Percentiles rank a stretch among this genome's conserved stretches.
Conservation (phyloP, 177 flowering plant species). For the Tripterygium wilfordii region DNA sequence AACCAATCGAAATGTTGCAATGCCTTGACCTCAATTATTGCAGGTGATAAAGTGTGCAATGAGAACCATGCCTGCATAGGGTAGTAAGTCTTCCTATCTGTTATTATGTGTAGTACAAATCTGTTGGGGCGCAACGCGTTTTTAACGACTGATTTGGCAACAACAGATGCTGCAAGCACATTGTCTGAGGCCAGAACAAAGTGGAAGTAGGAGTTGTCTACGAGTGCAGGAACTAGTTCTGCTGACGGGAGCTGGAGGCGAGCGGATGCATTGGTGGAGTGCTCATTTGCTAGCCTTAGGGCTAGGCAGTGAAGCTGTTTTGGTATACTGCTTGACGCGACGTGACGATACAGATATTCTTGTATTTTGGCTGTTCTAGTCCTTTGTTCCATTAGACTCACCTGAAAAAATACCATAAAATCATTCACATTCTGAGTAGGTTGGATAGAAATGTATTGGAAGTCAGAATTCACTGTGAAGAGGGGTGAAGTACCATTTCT, state of each 20-base stretch:
- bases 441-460: background rate
- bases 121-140: constrained; percentile 58
- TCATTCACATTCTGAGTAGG: background rate
- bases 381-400: constrained; percentile 63
- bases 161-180: constrained; percentile 83
- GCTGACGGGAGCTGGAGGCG: constrained; percentile 83
- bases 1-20: constrained; percentile 98
- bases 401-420: constrained; percentile 31
- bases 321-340: constrained; percentile 97
- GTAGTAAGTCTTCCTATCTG: constrained; percentile 76
- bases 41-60: constrained; percentile 66
- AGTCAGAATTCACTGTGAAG: background rate
- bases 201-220: constrained; percentile 82
- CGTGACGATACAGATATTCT: constrained; percentile 79
- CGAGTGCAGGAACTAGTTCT: constrained; percentile 73
- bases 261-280: constrained; percentile 79
- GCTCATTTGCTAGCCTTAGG: constrained; percentile 68
- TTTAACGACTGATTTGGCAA: constrained; percentile 64
- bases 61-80: constrained; percentile 99
- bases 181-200: constrained; percentile 93
- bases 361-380: constrained; percentile 79
- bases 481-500: constrained; percentile 95
- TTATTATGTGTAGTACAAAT: constrained; percentile 79
- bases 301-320: constrained; percentile 90
- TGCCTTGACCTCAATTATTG: constrained; percentile 82